These are phyloP conservation scores for Lentinula sp. DNA, from an alignment of 768 basidiomycete species.

Conservation along the genomic window DNA sequence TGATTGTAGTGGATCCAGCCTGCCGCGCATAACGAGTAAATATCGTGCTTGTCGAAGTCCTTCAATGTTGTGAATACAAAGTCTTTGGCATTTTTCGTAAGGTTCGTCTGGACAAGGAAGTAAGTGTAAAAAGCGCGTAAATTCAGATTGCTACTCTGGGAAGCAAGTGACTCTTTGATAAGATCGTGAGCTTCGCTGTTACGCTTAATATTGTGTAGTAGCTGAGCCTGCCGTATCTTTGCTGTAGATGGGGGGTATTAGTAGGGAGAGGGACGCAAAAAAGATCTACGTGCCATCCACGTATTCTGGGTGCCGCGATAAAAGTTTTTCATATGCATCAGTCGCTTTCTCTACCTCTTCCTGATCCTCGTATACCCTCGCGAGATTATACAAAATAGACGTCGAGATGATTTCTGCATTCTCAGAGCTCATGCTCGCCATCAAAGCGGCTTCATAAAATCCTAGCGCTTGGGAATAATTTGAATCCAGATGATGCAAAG, in stretches of 20 bases:
- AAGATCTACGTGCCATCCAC: constrained; percentile 70
- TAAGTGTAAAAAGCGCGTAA: constrained; percentile 91
- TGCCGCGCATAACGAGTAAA: constrained; percentile 87
- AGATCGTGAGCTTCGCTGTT: constrained; percentile 82
- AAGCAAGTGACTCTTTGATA: constrained; percentile 81
- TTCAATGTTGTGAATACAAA: constrained; percentile 89
- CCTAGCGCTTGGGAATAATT: constrained; percentile 47
- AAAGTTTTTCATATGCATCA: constrained; percentile 82
- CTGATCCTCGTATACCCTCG: constrained; percentile 83
- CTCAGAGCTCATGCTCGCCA: constrained; percentile 36
- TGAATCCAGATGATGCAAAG: constrained; percentile 65
- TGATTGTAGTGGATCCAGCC: constrained; percentile 85
- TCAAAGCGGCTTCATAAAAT: constrained; percentile 73
- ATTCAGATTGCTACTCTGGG: constrained; percentile 75
- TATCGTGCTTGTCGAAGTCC: constrained; percentile 79
- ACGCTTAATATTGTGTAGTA: constrained; percentile 64
- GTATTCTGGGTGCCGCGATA: constrained; percentile 92
- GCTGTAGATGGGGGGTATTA: constrained; percentile 39
- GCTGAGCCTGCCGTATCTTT: constrained; percentile 86
- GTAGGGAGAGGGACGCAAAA: neutral
- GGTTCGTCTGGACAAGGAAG: constrained; percentile 80
- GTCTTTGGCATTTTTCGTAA: constrained; percentile 69
- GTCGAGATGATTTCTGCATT: constrained; percentile 69
- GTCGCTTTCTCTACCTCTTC: constrained; percentile 69
- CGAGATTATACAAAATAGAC: constrained; percentile 87